Base-by-base conservation (phyloP, 108 stramenopile species). In the Conticribra guillardii region DNA sequence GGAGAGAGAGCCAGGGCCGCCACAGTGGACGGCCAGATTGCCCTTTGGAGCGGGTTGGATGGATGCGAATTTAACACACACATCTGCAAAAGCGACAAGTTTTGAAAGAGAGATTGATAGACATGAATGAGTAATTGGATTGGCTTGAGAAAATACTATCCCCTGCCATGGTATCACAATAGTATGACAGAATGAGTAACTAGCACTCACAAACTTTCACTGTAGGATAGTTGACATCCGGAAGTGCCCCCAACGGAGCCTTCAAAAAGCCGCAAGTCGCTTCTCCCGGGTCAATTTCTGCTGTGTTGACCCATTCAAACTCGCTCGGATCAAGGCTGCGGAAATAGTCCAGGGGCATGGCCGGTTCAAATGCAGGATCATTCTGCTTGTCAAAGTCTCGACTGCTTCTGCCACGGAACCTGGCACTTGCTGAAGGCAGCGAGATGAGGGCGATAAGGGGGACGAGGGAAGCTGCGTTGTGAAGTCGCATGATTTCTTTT, bases 151-250 rank as follows among this genome's bases (percentile, higher is more conserved):
- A 51, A 16, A 17, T 19, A 4, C 4, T 21, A 51, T 16, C 16
- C 5, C 16, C 4, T 4, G 4, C 18, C 19, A 51, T 18, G 18
- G 19, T 19, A 51, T 18, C 4, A 51, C n/a, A n/a, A n/a, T n/a
- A n/a, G n/a, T n/a, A 31, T 30, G 32, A 30, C 28, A 32, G 31
- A 7, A 30, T 30, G 2, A 1, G 26, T 57, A n/a, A n/a, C 3
- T 60, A 7, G 28, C n/a, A 65, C 64, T 52, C 34, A 65, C 64
- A 65, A 22, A 54, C 32, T n/a, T 65, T 32, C 18, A 65, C 64
- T 19, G 22, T 37, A 21, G 64, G 64, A 34, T 53, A 65, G 22
- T 21, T 46, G 1, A 65, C 64, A 34, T 65, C 64, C 18, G 52
- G 51, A 26, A 53, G 47, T 2, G 51, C 28, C 19, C 64, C 51